These are phyloP conservation scores for Mycena metata DNA, from an alignment of 768 basidiomycete species.

Conservation along the genomic window DNA sequence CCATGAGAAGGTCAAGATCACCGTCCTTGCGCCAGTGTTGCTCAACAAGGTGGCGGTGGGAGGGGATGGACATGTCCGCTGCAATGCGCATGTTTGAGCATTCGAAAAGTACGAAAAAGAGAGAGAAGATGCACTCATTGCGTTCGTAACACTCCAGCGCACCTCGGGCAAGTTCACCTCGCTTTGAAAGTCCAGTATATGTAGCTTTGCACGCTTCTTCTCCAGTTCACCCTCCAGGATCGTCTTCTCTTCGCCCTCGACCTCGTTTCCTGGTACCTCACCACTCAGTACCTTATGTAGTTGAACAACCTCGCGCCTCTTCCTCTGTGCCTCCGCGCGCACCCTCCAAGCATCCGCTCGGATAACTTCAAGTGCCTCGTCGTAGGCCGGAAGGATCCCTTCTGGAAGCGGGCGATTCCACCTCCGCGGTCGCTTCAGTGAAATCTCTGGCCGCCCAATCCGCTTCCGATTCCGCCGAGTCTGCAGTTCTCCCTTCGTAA, in stretches of 20 bases:
- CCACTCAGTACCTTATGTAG: constrained; percentile 42
- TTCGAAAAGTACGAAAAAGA: background rate
- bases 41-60: constrained; percentile 86
- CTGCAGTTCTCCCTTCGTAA: constrained; percentile 39
- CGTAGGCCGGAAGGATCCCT: constrained; percentile 84
- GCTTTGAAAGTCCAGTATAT: constrained; percentile 82
- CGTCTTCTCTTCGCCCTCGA: constrained; percentile 48
- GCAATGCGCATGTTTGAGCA: constrained; percentile 8
- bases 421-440: constrained; percentile 63
- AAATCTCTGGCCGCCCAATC: constrained; percentile 63
- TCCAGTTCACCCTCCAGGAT: constrained; percentile 56
- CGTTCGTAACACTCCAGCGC: constrained; percentile 83
- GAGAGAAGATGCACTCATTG: constrained; percentile 71
- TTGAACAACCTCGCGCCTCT: constrained; percentile 43
- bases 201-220: constrained; percentile 61
- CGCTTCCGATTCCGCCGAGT: constrained; percentile 49
- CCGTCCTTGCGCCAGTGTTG: constrained; percentile 90
- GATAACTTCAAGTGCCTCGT: constrained; percentile 84
- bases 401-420: constrained; percentile 75
- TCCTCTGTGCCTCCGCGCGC: constrained; percentile 45
- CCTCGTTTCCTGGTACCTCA: constrained; percentile 42
- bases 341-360: constrained; percentile 68
- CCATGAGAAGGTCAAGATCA: constrained; percentile 90
- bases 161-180: constrained; percentile 87
- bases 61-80: constrained; percentile 78